Percentiles rank a stretch among this genome's conserved stretches.
phyloP scores from a whole-genome alignment of 1,284 basidiomycete genomes.

The Naganishia cerealis region DNA sequence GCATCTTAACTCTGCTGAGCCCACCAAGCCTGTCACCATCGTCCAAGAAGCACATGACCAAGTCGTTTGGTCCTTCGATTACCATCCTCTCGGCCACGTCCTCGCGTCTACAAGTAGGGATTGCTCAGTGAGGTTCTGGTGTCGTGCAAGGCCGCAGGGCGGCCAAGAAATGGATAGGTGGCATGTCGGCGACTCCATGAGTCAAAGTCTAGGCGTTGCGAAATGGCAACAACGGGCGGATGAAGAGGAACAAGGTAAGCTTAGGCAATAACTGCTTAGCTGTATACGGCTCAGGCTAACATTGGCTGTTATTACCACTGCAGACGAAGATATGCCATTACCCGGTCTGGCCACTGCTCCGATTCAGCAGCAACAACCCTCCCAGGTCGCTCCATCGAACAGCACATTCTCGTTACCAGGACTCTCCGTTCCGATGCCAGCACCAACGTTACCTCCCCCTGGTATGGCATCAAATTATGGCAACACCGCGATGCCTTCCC shows the following conservation, averaged over 20 bases:
- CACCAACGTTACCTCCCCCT: constrained; percentile 19
- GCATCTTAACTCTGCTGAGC: constrained; percentile 64
- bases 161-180: constrained; percentile 64
- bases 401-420: constrained; percentile 18
- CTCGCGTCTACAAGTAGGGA: constrained; percentile 91
- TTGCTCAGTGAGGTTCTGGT: constrained; percentile 97
- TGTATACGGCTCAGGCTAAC: constrained; percentile 14
- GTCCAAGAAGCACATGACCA: constrained; percentile 93
- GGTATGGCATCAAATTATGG: neutral
- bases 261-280: constrained; percentile 19
- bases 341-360: constrained; percentile 31
- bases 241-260: constrained; percentile 39
- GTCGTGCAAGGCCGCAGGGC: constrained; percentile 66
- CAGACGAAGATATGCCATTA: constrained; percentile 33
- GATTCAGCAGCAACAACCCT: neutral
- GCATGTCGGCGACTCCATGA: constrained; percentile 48
- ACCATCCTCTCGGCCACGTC: constrained; percentile 93
- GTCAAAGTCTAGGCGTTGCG: constrained; percentile 40
- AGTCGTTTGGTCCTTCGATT: constrained; percentile 92
- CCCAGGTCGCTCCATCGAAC: neutral
- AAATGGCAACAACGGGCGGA: constrained; percentile 56
- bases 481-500: constrained; percentile 6
- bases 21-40: constrained; percentile 66
- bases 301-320: neutral
- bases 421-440: constrained; percentile 22